Conservation (phyloP, 805 yeast genomes). For the Candida adriatica region DNA sequence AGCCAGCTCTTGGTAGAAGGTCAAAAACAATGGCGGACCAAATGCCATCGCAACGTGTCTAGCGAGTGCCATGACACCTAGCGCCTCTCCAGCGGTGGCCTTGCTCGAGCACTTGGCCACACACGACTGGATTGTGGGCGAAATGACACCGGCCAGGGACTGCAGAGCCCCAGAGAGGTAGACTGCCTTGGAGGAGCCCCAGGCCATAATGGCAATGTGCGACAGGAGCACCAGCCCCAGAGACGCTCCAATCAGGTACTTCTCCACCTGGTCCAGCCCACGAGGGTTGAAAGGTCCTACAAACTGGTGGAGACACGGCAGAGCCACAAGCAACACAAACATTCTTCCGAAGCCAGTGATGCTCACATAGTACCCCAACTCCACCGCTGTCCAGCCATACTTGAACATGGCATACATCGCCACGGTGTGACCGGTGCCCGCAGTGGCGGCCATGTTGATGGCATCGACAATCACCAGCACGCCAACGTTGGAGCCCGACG, state of each 20-base stretch:
- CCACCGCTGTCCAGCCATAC: slow-evolving; percentile 21
- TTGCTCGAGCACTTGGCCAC: slow-evolving; percentile 13
- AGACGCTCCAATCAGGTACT: slow-evolving; percentile 1
- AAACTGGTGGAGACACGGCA: slow-evolving; percentile 7
- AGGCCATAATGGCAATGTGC: background rate
- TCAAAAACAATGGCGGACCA: slow-evolving; percentile 13
- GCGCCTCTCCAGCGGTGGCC: slow-evolving; percentile 19
- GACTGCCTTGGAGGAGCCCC: slow-evolving; percentile 5
- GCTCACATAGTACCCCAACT: slow-evolving; percentile 22
- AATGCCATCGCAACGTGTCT: slow-evolving; percentile 17
- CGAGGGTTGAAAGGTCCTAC: too few species aligned
- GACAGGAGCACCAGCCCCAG: slow-evolving; percentile 5
- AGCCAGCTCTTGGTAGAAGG: too few species aligned
- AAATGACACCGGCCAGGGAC: slow-evolving; percentile 15
- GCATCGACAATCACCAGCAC: slow-evolving; percentile 16
- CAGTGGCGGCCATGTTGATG: slow-evolving; percentile 18
- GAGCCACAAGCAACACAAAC: slow-evolving; percentile 11
- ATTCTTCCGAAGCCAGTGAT: slow-evolving; percentile 20
- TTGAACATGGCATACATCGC: slow-evolving; percentile 15
- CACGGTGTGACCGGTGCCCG: slow-evolving; percentile 17
- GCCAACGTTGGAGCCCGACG: too few species aligned
- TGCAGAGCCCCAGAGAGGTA: slow-evolving; percentile 14
- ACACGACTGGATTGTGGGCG: slow-evolving; percentile 17
- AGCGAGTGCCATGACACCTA: slow-evolving; percentile 18
- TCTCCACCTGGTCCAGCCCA: slow-evolving; percentile 5